phyloP scores from a whole-genome alignment of 768 basidiomycete genomes.

The Tylopilus sp. region DNA sequence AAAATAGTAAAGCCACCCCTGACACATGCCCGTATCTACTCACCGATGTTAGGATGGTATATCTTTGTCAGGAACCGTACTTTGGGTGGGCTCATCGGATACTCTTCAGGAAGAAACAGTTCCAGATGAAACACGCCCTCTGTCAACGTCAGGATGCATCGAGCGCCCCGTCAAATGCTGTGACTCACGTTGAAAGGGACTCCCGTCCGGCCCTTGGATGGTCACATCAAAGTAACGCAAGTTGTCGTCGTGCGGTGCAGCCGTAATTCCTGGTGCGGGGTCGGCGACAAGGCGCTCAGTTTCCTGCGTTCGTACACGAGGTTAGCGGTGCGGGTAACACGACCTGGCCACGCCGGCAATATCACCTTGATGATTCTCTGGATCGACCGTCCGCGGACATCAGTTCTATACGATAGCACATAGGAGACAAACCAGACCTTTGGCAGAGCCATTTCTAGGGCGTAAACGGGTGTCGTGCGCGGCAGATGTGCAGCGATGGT shows the following conservation, averaged over 20 bases:
- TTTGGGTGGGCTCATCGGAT: conserved; percentile 99
- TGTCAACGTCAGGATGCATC: conserved; percentile 31
- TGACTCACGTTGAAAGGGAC: conserved; percentile 81
- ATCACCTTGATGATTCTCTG: conserved; percentile 54
- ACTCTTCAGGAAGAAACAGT: conserved; percentile 97
- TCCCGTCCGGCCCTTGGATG: conserved; percentile 91
- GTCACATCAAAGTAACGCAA: conserved; percentile 98
- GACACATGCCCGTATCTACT: conserved; percentile 29
- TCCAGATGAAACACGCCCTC: conserved; percentile 95
- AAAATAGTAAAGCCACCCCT: conserved; percentile 14
- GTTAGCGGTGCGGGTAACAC: conserved; percentile 21
- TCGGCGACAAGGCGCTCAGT: conserved; percentile 95
- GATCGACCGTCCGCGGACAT: conserved; percentile 12
- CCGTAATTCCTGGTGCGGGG: conserved; percentile 97
- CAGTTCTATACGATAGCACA: neutral
- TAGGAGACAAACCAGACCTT: conserved; percentile 26
- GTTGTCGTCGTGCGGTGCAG: conserved; percentile 94
- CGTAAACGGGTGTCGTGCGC: conserved; percentile 14
- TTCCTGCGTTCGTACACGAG: conserved; percentile 54
- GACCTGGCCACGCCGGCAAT: conserved; percentile 11
- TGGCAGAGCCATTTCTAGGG: conserved; percentile 33
- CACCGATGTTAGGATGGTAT: conserved; percentile 99
- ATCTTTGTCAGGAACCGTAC: conserved; percentile 98
- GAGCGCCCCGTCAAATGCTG: neutral
- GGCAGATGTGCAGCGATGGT: conserved; percentile 12